Conservation (phyloP, 73 alveolate species). For the Halteria grandinella region DNA sequence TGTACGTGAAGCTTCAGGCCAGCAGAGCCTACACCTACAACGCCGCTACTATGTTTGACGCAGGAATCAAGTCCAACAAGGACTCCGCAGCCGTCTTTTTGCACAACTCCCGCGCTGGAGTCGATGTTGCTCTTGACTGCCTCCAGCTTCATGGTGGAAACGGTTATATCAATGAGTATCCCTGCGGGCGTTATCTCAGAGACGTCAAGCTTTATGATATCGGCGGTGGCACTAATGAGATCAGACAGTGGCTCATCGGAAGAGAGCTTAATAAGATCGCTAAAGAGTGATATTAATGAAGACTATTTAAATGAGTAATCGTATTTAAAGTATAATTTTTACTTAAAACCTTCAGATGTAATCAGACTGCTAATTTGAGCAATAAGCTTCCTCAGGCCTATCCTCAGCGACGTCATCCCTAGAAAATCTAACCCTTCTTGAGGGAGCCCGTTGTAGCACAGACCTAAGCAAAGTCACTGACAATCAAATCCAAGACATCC, state of each 20-base stretch:
- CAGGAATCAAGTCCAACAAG: conserved; percentile 62
- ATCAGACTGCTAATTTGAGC: too few species aligned
- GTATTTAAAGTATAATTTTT: too few species aligned
- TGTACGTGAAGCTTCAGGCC: conserved; percentile 80
- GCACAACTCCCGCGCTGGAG: conserved; percentile 67
- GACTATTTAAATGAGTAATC: too few species aligned
- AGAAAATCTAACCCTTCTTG: too few species aligned
- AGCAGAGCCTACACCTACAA: conserved; percentile 79
- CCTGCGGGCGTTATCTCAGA: conserved; percentile 83
- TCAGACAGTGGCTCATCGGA: conserved; percentile 81
- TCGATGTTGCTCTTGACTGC: conserved; percentile 76
- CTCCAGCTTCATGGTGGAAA: conserved; percentile 85
- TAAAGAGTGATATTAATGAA: too few species aligned
- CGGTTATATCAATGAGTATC: conserved; percentile 88
- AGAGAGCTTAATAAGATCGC: conserved; percentile 62
- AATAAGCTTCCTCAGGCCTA: neutral
- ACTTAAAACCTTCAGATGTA: too few species aligned
- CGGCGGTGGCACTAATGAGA: conserved; percentile 95
- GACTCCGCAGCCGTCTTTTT: conserved; percentile 84
- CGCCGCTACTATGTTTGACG: conserved; percentile 72
- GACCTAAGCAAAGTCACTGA: too few species aligned
- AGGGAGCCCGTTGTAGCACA: too few species aligned
- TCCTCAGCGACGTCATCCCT: neutral
- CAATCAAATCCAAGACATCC: too few species aligned
- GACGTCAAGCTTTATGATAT: conserved; percentile 95